Base-by-base conservation (phyloP, 495 filamentous ascomycete species). In the Hypoxylon intermedium region DNA sequence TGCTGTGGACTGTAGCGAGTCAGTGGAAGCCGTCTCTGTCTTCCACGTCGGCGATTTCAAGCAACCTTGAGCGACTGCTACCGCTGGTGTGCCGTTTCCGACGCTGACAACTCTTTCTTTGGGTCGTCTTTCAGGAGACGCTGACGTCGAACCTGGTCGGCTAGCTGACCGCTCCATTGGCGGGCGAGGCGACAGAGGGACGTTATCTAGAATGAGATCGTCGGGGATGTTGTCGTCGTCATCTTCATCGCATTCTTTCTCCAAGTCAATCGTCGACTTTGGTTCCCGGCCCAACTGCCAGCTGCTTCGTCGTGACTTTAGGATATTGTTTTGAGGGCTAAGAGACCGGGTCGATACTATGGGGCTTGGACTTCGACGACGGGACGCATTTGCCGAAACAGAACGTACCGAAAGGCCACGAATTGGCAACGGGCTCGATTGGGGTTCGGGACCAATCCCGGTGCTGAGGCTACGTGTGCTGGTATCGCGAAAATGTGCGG, bases 171-270 rank as follows among this genome's bases (percentile, higher is more conserved):
- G 82, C 61, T 91, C 88, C 41, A 79, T 77, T 0, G 81, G 78
- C 3, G 90, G 91, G 13, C 92, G 84, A 7, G 94, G 94, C 6
- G 92, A 96, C n/a, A 98, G 85, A 0, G 94, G 94, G 6, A 98
- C 90, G 66, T 98, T 98, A 80, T 91, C 92, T 16, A 98, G 79
- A 64, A 93, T 86, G 12, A 91, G 87, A 64, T 95, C 94, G 50
- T 95, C 91, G 4, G 94, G 94, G 18, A 98, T 84, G 48, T 98
- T 92, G 54, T 83, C 82, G n/a, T 78, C 82, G 37, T 96, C 93
- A 55, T 97, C 94, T 9, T 86, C 87, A 53, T 96, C 90, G 21
- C 88, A 96, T 70, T 98, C 93, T 34, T 86, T 83, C 69, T 97
- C 95, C 28, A 93, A 68, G 49, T 97, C 89, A 53, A 89, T 82